phyloP scores from a whole-genome alignment of 2,329 filamentous ascomycete species.

The Fusarium avenaceum region DNA sequence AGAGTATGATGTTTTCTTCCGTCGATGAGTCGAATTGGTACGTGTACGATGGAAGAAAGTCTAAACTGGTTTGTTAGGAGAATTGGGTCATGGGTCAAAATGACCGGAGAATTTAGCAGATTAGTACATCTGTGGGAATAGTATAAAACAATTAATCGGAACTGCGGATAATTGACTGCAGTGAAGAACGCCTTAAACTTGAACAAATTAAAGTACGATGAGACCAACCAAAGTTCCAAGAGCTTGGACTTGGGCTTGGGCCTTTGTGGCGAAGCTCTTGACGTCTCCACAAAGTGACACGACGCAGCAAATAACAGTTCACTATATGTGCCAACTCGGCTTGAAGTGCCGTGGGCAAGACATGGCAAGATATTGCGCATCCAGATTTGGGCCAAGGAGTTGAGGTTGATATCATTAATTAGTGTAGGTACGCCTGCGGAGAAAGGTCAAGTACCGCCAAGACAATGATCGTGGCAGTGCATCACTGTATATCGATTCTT shows the following conservation, averaged over 20 bases:
- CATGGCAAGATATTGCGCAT: not conserved
- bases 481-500: slow-evolving; percentile 19
- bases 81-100: not conserved
- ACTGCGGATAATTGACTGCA: not conserved
- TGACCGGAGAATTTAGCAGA: not conserved
- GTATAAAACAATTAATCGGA: not conserved
- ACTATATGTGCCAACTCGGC: slow-evolving; percentile 31
- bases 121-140: not conserved
- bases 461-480: slow-evolving; percentile 34
- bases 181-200: not conserved
- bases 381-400: slow-evolving; percentile 14
- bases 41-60: not conserved
- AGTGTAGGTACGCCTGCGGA: slow-evolving; percentile 1
- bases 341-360: slow-evolving; percentile 20
- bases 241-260: slow-evolving; percentile 15
- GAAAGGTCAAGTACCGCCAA: slow-evolving; percentile 22
- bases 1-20: slow-evolving; percentile 15
- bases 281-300: slow-evolving; percentile 38
- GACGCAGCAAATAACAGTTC: slow-evolving; percentile 30
- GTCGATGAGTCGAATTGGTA: not conserved
- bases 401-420: slow-evolving; percentile 10
- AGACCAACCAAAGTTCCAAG: slow-evolving; percentile 16
- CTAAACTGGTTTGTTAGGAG: not conserved
- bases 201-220: slow-evolving; percentile 8
- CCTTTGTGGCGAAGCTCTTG: slow-evolving; percentile 40